Evolutionary conservation across 2,329 filamentous ascomycete genomes (phyloP).

Genomic region (Diaporthe destruens): DNA sequence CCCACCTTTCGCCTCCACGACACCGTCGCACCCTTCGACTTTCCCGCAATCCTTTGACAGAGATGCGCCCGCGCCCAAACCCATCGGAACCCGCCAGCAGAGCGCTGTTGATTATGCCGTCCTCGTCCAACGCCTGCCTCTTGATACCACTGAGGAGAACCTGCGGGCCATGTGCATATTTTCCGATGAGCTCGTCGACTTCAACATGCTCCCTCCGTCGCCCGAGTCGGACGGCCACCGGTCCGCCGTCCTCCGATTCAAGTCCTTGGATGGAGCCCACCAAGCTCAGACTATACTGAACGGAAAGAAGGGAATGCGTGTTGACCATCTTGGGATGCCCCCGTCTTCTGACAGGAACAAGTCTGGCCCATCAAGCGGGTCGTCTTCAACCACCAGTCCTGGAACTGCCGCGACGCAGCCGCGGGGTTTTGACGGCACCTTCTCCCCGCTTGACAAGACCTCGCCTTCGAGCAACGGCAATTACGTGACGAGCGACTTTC

Average conservation of each 20-base stretch:
- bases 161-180: conserved; percentile 70
- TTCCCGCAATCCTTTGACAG: conserved; percentile 56
- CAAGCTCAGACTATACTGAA: conserved; percentile 70
- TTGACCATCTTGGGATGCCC: conserved; percentile 67
- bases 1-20: conserved; percentile 48
- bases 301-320: conserved; percentile 63
- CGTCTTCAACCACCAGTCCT: conserved; percentile 50
- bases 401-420: conserved; percentile 64
- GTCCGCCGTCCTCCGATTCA: conserved; percentile 67
- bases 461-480: conserved; percentile 70
- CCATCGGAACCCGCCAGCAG: conserved; percentile 50
- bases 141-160: conserved; percentile 65
- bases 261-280: conserved; percentile 63
- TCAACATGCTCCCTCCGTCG: conserved; percentile 64
- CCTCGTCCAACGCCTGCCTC: conserved; percentile 67
- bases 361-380: conserved; percentile 44
- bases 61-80: conserved; percentile 55
- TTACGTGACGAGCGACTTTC: conserved; percentile 67
- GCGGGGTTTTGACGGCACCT: conserved; percentile 72
- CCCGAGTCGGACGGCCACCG: conserved; percentile 63
- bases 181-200: conserved; percentile 66
- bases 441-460: conserved; percentile 71
- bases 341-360: conserved; percentile 34
- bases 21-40: conserved; percentile 51
- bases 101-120: conserved; percentile 51